These are phyloP conservation scores for Dictyostelium discoideum DNA, from an alignment of 78 protist genomes.

Conservation along the genomic window DNA sequence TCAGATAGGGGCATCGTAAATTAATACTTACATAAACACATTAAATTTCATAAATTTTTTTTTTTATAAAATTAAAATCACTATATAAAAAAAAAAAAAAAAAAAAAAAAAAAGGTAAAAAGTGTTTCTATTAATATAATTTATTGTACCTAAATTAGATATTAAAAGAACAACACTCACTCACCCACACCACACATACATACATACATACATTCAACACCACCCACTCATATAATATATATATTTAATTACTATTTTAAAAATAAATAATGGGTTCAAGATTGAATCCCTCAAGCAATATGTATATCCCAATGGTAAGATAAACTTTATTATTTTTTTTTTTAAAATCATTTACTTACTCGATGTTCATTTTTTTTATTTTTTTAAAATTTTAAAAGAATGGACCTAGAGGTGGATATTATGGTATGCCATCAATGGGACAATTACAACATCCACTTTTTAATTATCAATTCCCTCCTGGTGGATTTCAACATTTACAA, in stretches of 20 bases:
- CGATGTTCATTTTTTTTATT: neutral
- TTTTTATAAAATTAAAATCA: neutral
- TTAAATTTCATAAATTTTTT: neutral
- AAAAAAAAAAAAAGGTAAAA: too few relatives aligned
- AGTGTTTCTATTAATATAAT: neutral
- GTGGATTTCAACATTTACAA: neutral
- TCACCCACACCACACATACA: neutral
- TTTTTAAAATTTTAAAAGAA: neutral
- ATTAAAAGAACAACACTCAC: neutral
- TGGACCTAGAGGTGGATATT: neutral
- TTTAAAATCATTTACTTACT: neutral
- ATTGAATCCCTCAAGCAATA: conserved; percentile 10
- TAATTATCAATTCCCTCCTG: neutral
- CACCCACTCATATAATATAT: neutral
- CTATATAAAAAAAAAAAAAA: neutral
- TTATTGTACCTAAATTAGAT: neutral
- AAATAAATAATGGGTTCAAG: neutral
- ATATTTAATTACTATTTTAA: neutral
- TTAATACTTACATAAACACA: neutral
- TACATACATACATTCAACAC: neutral
- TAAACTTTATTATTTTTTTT: too few relatives aligned
- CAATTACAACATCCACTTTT: neutral
- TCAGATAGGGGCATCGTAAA: neutral
- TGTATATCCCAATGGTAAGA: conserved; percentile 22
- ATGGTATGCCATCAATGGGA: neutral